Evolutionary conservation across 2,329 filamentous ascomycete genomes (phyloP), one percentile per base, ranked within the genome.

Genomic region (Ophiocordyceps camponoti-leonardi): DNA sequence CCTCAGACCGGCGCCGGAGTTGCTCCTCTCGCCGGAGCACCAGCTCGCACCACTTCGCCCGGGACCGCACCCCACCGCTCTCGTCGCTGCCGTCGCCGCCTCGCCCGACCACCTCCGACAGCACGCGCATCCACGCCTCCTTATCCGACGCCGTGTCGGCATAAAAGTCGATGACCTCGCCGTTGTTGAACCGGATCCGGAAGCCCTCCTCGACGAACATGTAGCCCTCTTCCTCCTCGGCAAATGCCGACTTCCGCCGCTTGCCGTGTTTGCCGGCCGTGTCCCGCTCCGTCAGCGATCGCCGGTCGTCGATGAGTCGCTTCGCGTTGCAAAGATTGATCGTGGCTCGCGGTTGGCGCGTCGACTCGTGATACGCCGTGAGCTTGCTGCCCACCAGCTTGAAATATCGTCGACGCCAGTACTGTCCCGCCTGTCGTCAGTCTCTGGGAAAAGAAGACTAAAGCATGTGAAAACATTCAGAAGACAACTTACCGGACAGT

Each of bases 131-230:
- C 92, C 92, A 98, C 46, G 79, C 83, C 42, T 94, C 86, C 66
- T 96, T 98, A 58, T 92, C 83, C 37, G 77, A 77, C 2, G 81
- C 76, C 30, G 79, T 88, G 63, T 96, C 90, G 57, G 90, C 92
- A 59, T 98, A 96, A 61, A 96, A 96, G 68, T 96, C 90, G 59
- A 98, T 98, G 51, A 94, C 80, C 66, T 98, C 92, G 49, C 92
- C 92, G 57, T 98, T 98, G 60, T 86, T 93, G 65, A 98, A 98
- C 47, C 90, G 86, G 60, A 98, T 94, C 39, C 92, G 86, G 81
- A 98, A 98, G 3, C 92, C 92, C 61, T 98, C 92, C 62, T 98
- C 92, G 45, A 98, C 90, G 61, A 98, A 98, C 84, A 95, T 94
- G 69, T 98, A 98, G 40, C 92, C 92, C 60, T 98, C 92, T 65